A percentile compares a stretch with the other conserved stretches of the same genome.
These are phyloP conservation scores for Podila clonocystis DNA, from an alignment of 192 early-diverging fungal genomes.

Conservation along the genomic window DNA sequence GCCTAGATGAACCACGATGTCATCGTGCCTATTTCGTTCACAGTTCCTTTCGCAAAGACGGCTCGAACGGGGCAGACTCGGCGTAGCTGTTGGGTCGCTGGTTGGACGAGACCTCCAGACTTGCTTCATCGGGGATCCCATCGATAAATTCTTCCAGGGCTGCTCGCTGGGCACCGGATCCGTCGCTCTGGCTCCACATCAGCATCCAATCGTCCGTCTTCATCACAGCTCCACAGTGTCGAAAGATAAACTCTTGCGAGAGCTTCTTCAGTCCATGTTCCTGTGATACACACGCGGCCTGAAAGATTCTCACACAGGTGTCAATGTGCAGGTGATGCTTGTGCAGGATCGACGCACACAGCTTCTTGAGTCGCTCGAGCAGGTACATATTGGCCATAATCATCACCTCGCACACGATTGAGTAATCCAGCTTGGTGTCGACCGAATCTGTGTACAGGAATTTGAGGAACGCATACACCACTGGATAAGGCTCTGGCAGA, in stretches of 20 bases:
- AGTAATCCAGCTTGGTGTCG: conserved; percentile 45
- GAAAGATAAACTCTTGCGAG: conserved; percentile 61
- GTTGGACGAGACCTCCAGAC: conserved; percentile 44
- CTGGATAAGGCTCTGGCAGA: conserved; percentile 61
- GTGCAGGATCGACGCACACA: conserved; percentile 62
- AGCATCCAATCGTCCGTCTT: conserved; percentile 59
- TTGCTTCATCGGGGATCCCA: conserved; percentile 59
- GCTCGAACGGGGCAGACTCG: conserved; percentile 18
- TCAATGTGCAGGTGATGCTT: conserved; percentile 58
- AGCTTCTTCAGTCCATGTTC: conserved; percentile 64
- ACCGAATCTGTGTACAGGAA: conserved; percentile 70
- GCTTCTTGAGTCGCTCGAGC: conserved; percentile 62
- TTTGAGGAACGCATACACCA: conserved; percentile 60
- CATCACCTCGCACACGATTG: conserved; percentile 60
- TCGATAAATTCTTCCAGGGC: conserved; percentile 58
- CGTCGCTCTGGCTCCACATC: conserved; percentile 45
- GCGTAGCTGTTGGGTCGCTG: conserved; percentile 14
- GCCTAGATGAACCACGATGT: too few relatives aligned
- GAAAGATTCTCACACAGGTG: conserved; percentile 62
- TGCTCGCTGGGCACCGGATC: conserved; percentile 35
- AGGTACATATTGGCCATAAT: conserved; percentile 69
- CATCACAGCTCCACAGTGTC: conserved; percentile 61
- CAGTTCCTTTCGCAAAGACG: conserved; percentile 27
- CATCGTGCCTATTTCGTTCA: background rate
- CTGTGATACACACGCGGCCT: conserved; percentile 58